These are phyloP conservation scores for Cnidoscolus chayamansa DNA, from an alignment of 441 rosid species.

Conservation along the genomic window DNA sequence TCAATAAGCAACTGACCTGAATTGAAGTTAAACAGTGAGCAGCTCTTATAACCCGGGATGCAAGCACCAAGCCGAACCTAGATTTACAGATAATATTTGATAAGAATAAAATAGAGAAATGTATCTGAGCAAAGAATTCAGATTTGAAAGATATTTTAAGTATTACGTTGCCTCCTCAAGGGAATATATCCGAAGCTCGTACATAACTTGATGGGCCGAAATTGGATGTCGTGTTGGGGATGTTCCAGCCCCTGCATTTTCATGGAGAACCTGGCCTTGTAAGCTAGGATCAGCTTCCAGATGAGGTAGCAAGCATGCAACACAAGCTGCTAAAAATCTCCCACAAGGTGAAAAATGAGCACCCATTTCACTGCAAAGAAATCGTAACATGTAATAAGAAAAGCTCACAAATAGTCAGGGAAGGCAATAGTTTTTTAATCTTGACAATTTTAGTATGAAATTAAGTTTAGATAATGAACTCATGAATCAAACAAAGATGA, in stretches of 20 bases:
- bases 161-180: slow-evolving; percentile 89
- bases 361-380: slow-evolving; percentile 74
- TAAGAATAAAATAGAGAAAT: slow-evolving; percentile 19
- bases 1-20: slow-evolving; percentile 55
- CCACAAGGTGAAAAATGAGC: slow-evolving; percentile 45
- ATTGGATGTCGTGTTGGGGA: slow-evolving; percentile 90
- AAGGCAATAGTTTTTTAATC: slow-evolving; percentile 1
- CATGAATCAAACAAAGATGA: not conserved
- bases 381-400: slow-evolving; percentile 1
- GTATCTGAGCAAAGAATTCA: not conserved
- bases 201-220: slow-evolving; percentile 75
- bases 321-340: slow-evolving; percentile 87
- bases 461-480: not conserved
- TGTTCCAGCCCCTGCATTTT: slow-evolving; percentile 58
- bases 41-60: slow-evolving; percentile 79
- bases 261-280: slow-evolving; percentile 42
- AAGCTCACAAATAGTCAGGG: not conserved
- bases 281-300: slow-evolving; percentile 63
- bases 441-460: not conserved
- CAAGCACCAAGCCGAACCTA: slow-evolving; percentile 82
- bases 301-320: slow-evolving; percentile 78
- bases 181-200: slow-evolving; percentile 91
- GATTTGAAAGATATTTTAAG: not conserved
- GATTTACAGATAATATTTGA: not conserved
- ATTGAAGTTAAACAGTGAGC: slow-evolving; percentile 94